phyloP scores from a whole-genome alignment of 2,329 filamentous ascomycete genomes.

The Aspergillus candidus region DNA sequence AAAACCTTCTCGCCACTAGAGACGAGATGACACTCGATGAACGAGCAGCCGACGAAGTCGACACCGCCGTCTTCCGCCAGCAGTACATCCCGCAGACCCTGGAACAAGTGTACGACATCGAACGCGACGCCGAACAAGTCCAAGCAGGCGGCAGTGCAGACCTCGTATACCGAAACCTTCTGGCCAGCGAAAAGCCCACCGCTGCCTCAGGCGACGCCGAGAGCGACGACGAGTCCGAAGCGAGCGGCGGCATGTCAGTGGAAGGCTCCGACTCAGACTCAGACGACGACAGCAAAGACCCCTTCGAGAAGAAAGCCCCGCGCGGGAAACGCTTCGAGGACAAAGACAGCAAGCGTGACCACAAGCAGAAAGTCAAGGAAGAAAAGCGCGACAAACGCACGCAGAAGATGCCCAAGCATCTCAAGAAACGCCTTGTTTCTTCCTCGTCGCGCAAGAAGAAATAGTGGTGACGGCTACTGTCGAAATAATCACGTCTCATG shows the following conservation, averaged over 20 bases:
- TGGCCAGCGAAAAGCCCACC: conserved; percentile 57
- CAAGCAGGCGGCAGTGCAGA: conserved; percentile 65
- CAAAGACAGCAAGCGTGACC: conserved; percentile 80
- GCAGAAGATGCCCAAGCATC: conserved; percentile 90
- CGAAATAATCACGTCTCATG: too few relatives aligned
- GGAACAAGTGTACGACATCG: conserved; percentile 93
- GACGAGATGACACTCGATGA: conserved; percentile 41
- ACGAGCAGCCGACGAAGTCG: conserved; percentile 56
- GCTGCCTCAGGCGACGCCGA: conserved; percentile 29
- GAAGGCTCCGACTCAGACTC: conserved; percentile 34
- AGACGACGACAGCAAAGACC: conserved; percentile 41
- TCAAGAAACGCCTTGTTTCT: conserved; percentile 64
- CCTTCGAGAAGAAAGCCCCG: conserved; percentile 61
- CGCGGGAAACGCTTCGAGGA: conserved; percentile 82
- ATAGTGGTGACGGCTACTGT: conserved; percentile 13
- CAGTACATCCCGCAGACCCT: conserved; percentile 96
- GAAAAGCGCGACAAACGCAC: conserved; percentile 90
- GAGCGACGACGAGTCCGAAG: conserved; percentile 30
- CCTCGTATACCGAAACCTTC: conserved; percentile 78
- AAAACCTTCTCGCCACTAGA: conserved; percentile 59
- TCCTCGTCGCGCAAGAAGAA: conserved; percentile 32
- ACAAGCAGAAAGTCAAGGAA: conserved; percentile 89
- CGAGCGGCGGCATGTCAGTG: conserved; percentile 30
- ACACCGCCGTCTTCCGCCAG: conserved; percentile 88
- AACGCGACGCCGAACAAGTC: conserved; percentile 77